phyloP scores from a whole-genome alignment of 179 eudicot species.

The Corrigiola litoralis region DNA sequence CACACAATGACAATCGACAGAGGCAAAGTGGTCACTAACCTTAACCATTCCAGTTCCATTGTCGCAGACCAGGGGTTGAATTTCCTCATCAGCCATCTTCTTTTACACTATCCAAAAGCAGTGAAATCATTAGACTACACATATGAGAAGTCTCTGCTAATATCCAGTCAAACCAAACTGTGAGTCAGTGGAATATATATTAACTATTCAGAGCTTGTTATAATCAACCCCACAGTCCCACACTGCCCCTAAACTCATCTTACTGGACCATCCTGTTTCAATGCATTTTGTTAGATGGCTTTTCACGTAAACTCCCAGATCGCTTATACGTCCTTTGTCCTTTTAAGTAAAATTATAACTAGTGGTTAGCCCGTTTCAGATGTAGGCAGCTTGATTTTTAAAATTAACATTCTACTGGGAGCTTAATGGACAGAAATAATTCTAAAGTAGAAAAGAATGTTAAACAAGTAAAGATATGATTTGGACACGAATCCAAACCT shows the following conservation, averaged over 20 bases:
- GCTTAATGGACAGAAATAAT: not conserved
- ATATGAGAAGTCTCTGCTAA: not conserved
- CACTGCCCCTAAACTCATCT: not conserved
- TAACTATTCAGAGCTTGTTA: too few relatives aligned
- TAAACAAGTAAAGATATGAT: constrained; percentile 14
- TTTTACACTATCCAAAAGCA: not conserved
- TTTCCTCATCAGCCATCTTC: constrained; percentile 47
- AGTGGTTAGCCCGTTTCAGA: not conserved
- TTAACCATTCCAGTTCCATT: too few relatives aligned
- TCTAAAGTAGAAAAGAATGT: constrained; percentile 5
- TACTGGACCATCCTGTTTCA: not conserved
- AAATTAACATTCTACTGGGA: not conserved
- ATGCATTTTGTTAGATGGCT: not conserved
- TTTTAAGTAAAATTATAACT: not conserved
- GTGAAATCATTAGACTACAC: not conserved
- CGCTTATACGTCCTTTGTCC: not conserved
- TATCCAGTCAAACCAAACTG: not conserved
- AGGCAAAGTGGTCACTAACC: too few relatives aligned
- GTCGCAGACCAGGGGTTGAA: constrained; percentile 38
- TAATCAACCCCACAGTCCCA: constrained; percentile 1
- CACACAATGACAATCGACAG: too few relatives aligned
- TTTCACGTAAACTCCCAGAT: not conserved
- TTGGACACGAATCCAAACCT: constrained; percentile 8
- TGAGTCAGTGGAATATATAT: not conserved
- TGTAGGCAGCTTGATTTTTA: not conserved